These are phyloP conservation scores for Globisporangium okanoganense DNA, from an alignment of 352 stramenopile species.

Conservation along the genomic window DNA sequence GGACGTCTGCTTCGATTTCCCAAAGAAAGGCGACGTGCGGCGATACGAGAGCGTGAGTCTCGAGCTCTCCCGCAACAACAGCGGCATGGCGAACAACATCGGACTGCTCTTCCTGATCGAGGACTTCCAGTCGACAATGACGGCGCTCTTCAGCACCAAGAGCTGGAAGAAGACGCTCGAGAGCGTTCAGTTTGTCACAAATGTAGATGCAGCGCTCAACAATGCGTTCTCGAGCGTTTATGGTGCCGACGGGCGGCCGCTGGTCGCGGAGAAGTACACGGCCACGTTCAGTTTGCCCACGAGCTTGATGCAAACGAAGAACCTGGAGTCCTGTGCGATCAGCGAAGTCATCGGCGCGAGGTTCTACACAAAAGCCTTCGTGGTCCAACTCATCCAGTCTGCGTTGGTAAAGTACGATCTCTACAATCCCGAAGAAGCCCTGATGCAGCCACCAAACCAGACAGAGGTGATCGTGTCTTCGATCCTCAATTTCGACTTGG, in stretches of 20 bases:
- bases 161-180: conserved; percentile 31
- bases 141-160: conserved; percentile 21
- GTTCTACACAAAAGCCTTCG: conserved; percentile 30
- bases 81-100: conserved; percentile 25
- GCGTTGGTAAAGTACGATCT: conserved; percentile 15
- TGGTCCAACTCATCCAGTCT: conserved; percentile 24
- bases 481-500: conserved; percentile 8
- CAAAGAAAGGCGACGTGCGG: conserved; percentile 17
- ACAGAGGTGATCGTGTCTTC: conserved; percentile 15
- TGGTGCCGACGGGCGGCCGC: conserved; percentile 13
- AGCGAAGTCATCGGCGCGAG: conserved; percentile 15
- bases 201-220: conserved; percentile 10
- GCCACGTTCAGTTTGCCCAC: conserved; percentile 6
- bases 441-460: conserved; percentile 7
- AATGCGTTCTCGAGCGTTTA: conserved; percentile 27
- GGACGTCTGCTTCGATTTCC: conserved; percentile 28
- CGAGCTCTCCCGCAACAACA: conserved; percentile 10
- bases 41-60: conserved; percentile 16
- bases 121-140: conserved; percentile 27
- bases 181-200: conserved; percentile 14
- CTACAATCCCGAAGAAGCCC: neutral
- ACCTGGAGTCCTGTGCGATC: conserved; percentile 25
- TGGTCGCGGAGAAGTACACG: conserved; percentile 19
- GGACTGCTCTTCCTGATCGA: conserved; percentile 25
- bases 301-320: conserved; percentile 16